Conservation (phyloP, 495 filamentous ascomycete genomes). For the Aspergillus heteromorphus region DNA sequence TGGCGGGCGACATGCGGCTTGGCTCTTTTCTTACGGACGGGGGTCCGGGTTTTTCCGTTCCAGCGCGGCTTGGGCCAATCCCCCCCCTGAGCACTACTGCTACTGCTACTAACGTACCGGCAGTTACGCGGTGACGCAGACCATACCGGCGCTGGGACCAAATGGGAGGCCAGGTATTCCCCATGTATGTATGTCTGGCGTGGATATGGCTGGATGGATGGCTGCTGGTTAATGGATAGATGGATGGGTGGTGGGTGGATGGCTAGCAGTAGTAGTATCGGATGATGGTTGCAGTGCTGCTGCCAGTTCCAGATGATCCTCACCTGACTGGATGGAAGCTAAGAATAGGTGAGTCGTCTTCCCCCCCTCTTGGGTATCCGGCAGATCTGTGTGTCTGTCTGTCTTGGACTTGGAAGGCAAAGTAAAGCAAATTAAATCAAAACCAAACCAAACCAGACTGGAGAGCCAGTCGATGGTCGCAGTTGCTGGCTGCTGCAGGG, state of each 20-base stretch:
- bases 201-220: no score
- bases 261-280: no score
- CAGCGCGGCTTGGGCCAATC: background rate
- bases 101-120: no score
- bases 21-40: background rate
- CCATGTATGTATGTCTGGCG: no score
- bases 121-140: background rate
- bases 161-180: background rate
- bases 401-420: background rate
- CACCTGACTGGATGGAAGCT: background rate
- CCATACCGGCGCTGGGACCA: background rate
- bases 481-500: background rate
- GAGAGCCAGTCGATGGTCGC: no score
- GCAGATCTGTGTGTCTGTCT: background rate
- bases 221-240: background rate
- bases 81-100: background rate
- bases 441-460: no score
- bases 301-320: background rate
- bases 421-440: no score
- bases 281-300: background rate
- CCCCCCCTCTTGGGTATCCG: no score
- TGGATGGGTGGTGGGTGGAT: background rate
- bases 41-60: conserved; percentile 1
- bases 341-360: background rate
- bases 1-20: background rate